Evolutionary conservation across 306 rosid genomes (phyloP).

Genomic region (Lathyrus oleraceus): DNA sequence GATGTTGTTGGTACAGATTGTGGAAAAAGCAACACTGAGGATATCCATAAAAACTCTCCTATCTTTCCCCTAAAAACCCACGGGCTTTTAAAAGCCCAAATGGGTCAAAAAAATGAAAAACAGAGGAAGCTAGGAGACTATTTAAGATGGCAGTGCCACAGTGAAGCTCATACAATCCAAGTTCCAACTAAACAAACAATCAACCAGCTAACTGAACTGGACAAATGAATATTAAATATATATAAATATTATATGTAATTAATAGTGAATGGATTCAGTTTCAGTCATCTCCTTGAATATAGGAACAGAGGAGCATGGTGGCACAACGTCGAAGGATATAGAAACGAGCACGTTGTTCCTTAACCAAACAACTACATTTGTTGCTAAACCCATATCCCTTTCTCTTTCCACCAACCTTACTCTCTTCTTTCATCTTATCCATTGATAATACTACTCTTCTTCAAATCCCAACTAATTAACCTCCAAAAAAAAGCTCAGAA

Average conservation of each 20-base stretch:
- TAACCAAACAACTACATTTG: constrained; percentile 70
- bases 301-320: constrained; percentile 94
- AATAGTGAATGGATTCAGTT: neutral
- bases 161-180: neutral
- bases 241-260: neutral
- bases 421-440: neutral
- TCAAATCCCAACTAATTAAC: no score
- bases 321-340: constrained; percentile 94
- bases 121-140: neutral
- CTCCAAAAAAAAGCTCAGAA: neutral
- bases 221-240: neutral
- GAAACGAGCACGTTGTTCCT: constrained; percentile 84
- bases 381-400: constrained; percentile 52
- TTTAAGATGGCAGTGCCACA: neutral
- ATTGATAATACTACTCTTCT: no score
- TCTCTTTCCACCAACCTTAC: constrained; percentile 37
- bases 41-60: neutral
- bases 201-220: neutral
- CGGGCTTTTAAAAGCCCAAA: neutral
- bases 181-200: neutral
- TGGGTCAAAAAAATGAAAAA: neutral
- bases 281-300: constrained; percentile 84
- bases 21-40: neutral
- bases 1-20: neutral
- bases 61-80: neutral